Evolutionary conservation across 1,284 basidiomycete genomes (phyloP), one percentile per base, ranked within the genome.

Genomic region (Apiotrichum mycotoxinovorans): DNA sequence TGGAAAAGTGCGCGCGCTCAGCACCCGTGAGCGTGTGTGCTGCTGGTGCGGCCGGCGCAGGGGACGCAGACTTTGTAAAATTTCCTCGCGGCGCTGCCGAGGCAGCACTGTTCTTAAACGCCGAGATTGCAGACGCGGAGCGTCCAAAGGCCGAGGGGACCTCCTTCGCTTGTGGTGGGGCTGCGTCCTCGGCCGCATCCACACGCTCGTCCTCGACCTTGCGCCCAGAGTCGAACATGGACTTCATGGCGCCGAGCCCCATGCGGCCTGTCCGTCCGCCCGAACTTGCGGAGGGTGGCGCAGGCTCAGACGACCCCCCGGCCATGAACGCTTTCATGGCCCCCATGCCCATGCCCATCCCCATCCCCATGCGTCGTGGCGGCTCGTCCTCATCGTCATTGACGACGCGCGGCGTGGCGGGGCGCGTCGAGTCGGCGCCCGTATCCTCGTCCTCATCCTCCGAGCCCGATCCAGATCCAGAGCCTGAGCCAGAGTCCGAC

Each of bases 1-100:
- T 89, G 65, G 79, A 82, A 73, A 97, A 92, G 68, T 96, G 92
- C 17, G 81, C 79, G 53, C 81, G 80, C 65, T 97, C 93, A 18
- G 80, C 66, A 2, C 83, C 77, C 9, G 83, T 83, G 23, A 96
- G 82, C 10, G 70, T 67, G 33, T 79, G 72, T 22, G 69, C 68
- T 23, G 66, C 66, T 8, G 79, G 79, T n/a, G n/a, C n/a, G 57
- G 77, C 49, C 2, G 60, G 46, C 17, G 46, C 46, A 10, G 46
- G 46, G 4, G 41, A 17, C 8, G 38, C 37, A 12, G 37, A 27
- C 25, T 43, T 3, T 8, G 46, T 46, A 37, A 48, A 48, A 34
- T 48, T 48, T 4, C 33, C 22, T 9, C 46, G 9, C 9, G 40
- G 40, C 22, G 10, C 33, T 2, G 20, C 5, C 12, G 30, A 12